Conservation (phyloP, 495 filamentous ascomycete genomes). For the Ascobolus immersus region DNA sequence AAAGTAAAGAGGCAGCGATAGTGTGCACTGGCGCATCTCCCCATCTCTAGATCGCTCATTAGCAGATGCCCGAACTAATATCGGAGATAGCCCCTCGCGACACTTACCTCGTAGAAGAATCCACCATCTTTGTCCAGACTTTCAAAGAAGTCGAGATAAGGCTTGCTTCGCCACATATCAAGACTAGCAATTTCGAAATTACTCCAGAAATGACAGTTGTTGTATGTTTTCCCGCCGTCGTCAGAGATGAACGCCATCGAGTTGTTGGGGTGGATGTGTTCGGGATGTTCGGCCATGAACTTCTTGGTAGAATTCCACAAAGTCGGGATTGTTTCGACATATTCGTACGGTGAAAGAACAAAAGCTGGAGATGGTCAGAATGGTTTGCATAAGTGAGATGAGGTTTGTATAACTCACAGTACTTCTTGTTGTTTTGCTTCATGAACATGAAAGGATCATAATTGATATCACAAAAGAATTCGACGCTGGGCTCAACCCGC, state of each 20-base stretch:
- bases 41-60: conserved; percentile 31
- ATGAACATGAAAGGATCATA: conserved; percentile 72
- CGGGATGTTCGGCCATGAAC: conserved; percentile 67
- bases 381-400: no score
- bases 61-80: background rate
- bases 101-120: conserved; percentile 54
- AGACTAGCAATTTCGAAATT: conserved; percentile 78
- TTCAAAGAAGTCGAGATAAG: conserved; percentile 60
- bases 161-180: conserved; percentile 54
- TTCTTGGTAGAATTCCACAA: conserved; percentile 82
- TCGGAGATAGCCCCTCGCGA: conserved; percentile 1
- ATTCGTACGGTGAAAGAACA: conserved; percentile 75
- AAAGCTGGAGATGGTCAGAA: conserved; percentile 26
- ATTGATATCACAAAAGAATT: conserved; percentile 63
- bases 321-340: conserved; percentile 82
- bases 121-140: conserved; percentile 57
- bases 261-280: conserved; percentile 65
- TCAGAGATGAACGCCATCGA: conserved; percentile 79
- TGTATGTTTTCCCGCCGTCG: conserved; percentile 70
- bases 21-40: conserved; percentile 80
- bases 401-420: no score
- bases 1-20: conserved; percentile 65
- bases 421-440: conserved; percentile 71
- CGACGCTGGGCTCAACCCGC: conserved; percentile 71
- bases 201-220: conserved; percentile 93